Evolutionary conservation across 768 basidiomycete genomes (phyloP).

Genomic region (Imleria badia): DNA sequence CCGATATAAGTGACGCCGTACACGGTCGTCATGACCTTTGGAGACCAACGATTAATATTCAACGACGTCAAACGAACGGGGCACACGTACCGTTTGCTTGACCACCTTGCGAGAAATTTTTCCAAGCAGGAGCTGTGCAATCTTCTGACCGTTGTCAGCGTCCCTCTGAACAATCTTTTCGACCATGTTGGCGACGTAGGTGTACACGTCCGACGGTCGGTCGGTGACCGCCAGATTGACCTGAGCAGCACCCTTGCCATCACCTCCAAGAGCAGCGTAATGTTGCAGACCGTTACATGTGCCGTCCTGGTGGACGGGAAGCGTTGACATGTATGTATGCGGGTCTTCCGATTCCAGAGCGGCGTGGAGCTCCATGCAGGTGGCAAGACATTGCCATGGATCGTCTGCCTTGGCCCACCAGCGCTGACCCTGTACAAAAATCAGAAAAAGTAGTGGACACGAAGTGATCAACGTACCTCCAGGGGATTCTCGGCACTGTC

Average conservation of each 20-base stretch:
- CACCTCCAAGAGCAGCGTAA: slow-evolving; percentile 96
- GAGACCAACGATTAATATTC: not conserved
- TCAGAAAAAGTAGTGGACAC: slow-evolving; percentile 2
- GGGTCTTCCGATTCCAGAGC: slow-evolving; percentile 74
- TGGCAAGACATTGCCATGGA: slow-evolving; percentile 96
- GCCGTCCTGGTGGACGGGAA: slow-evolving; percentile 98
- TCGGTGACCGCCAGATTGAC: slow-evolving; percentile 88
- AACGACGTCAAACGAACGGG: not conserved
- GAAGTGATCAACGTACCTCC: slow-evolving; percentile 44
- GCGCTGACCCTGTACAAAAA: slow-evolving; percentile 50
- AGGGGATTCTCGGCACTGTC: slow-evolving; percentile 84
- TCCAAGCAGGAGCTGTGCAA: slow-evolving; percentile 64
- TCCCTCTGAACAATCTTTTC: slow-evolving; percentile 64
- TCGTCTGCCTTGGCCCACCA: slow-evolving; percentile 96
- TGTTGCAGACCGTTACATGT: slow-evolving; percentile 99
- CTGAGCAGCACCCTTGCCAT: slow-evolving; percentile 81
- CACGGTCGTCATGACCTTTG: slow-evolving; percentile 95
- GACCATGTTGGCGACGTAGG: slow-evolving; percentile 85
- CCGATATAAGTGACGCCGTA: slow-evolving; percentile 97
- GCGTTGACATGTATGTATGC: slow-evolving; percentile 53
- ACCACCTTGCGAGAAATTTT: slow-evolving; percentile 92
- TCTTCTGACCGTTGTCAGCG: slow-evolving; percentile 45
- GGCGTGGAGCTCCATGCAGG: slow-evolving; percentile 83
- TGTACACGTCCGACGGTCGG: slow-evolving; percentile 92
- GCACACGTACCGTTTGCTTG: slow-evolving; percentile 89